Evolutionary conservation across 495 filamentous ascomycete species (phyloP).

Genomic region (Alectoria sarmentosa): DNA sequence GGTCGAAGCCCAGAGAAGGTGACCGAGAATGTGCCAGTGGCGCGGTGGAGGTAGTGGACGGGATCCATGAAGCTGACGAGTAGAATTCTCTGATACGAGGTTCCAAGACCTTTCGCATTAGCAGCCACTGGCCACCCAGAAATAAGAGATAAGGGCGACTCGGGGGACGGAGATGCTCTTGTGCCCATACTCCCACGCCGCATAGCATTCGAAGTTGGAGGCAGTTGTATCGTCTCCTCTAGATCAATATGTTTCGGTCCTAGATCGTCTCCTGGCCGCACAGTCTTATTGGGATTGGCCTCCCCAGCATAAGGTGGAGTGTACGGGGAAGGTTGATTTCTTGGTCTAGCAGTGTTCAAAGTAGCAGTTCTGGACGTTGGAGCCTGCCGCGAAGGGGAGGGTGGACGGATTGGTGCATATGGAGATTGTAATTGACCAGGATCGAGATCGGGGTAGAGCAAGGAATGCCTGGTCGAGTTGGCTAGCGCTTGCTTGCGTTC

Average conservation of each 20-base stretch:
- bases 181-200: neutral
- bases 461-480: neutral
- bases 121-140: neutral
- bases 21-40: conserved; percentile 40
- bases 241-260: neutral
- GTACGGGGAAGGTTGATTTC: neutral
- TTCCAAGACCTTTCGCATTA: neutral
- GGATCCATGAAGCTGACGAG: conserved; percentile 37
- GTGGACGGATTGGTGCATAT: neutral
- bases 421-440: neutral
- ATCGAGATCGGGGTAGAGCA: conserved; percentile 1
- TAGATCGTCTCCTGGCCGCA: neutral
- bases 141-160: neutral
- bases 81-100: neutral
- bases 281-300: neutral
- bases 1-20: conserved; percentile 19
- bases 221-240: neutral
- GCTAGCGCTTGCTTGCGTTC: conserved; percentile 12
- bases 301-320: neutral
- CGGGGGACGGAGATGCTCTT: neutral
- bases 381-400: neutral
- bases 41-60: conserved; percentile 35
- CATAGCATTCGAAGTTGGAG: neutral
- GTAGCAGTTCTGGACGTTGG: neutral
- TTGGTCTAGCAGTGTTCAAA: neutral